Conservation (phyloP, 192 early-diverging fungal species). For the Coemansia sp. region DNA sequence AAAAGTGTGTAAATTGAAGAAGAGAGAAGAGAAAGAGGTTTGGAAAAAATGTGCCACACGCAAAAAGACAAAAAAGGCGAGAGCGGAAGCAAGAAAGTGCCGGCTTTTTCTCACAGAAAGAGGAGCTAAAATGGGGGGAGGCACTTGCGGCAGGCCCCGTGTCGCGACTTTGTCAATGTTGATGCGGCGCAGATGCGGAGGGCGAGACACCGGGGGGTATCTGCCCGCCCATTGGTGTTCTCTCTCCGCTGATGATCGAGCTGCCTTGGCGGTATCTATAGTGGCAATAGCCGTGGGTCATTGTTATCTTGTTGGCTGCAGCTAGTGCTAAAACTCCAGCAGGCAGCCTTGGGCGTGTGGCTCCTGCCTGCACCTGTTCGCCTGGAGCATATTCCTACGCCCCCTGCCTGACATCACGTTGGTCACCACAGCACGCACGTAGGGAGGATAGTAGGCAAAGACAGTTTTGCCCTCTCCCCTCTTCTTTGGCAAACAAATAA, state of each 20-base stretch:
- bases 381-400: neutral
- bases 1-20: neutral
- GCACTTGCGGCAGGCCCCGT: neutral
- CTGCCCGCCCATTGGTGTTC: neutral
- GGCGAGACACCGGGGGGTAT: slow-evolving; percentile 2
- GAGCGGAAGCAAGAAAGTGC: slow-evolving; percentile 13
- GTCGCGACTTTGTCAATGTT: slow-evolving; percentile 3
- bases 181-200: slow-evolving; percentile 3
- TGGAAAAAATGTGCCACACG: neutral
- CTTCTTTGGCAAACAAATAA: neutral
- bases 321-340: neutral
- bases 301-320: neutral
- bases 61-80: neutral
- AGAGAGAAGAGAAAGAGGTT: neutral
- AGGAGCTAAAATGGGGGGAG: slow-evolving; percentile 10
- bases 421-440: neutral
- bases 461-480: neutral
- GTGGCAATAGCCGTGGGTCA: neutral
- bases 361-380: neutral
- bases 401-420: neutral
- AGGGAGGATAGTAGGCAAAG: slow-evolving; percentile 5
- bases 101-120: neutral
- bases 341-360: neutral
- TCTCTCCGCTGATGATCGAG: slow-evolving; percentile 7
- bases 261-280: neutral